Evolutionary conservation across 2,329 filamentous ascomycete genomes (phyloP).

Genomic region (Herpotrichia juniperi): DNA sequence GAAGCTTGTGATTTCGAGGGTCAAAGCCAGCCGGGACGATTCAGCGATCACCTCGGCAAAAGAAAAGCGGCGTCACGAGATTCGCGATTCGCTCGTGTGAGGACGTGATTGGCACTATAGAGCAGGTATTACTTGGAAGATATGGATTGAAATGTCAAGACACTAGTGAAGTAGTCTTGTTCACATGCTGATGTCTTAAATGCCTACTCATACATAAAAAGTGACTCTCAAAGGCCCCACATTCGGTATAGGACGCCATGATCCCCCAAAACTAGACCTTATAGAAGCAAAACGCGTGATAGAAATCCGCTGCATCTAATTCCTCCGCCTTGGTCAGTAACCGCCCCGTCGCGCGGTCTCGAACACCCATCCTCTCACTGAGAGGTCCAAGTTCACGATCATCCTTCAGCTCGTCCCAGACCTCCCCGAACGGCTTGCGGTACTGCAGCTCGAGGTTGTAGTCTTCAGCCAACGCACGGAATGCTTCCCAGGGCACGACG

Average conservation of each 20-base stretch:
- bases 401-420: conserved; percentile 91
- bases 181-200: neutral
- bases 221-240: conserved; percentile 11
- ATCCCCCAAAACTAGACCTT: conserved; percentile 67
- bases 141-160: neutral
- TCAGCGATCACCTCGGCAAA: conserved; percentile 28
- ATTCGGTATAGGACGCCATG: conserved; percentile 7
- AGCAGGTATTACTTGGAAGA: neutral
- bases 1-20: conserved; percentile 22
- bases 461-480: conserved; percentile 92
- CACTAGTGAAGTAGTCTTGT: neutral
- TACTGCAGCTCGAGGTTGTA: conserved; percentile 97
- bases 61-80: neutral
- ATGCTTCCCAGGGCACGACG: conserved; percentile 97
- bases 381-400: conserved; percentile 80
- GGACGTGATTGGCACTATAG: neutral
- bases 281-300: conserved; percentile 95
- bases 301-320: conserved; percentile 84
- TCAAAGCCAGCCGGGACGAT: conserved; percentile 18
- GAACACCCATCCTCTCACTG: conserved; percentile 95
- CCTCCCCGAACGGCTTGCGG: conserved; percentile 85
- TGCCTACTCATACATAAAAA: conserved; percentile 1
- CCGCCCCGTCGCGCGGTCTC: conserved; percentile 69
- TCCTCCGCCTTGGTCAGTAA: conserved; percentile 82
- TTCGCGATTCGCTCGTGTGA: neutral